phyloP scores from a whole-genome alignment of 2,329 filamentous ascomycete genomes.

The Tolypocladium nubicola region DNA sequence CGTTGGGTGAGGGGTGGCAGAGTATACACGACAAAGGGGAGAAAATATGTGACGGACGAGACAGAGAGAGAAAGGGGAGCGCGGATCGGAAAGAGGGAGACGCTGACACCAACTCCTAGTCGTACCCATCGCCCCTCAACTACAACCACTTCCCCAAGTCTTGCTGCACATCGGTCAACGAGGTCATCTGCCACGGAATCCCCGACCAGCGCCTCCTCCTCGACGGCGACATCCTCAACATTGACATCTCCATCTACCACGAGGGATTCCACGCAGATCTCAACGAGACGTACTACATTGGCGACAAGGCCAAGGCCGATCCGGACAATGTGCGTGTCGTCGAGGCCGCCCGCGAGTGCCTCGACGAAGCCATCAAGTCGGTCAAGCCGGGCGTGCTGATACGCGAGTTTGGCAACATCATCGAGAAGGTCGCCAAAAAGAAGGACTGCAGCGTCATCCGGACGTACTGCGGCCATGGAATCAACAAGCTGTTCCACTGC shows the following conservation, averaged over 20 bases:
- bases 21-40: not conserved
- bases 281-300: slow-evolving; percentile 98
- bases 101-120: slow-evolving; percentile 38
- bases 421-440: slow-evolving; percentile 88
- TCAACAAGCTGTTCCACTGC: slow-evolving; percentile 89
- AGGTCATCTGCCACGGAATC: slow-evolving; percentile 98
- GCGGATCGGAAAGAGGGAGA: no score
- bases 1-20: not conserved
- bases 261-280: slow-evolving; percentile 92
- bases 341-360: slow-evolving; percentile 78
- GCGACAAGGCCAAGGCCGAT: slow-evolving; percentile 73
- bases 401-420: slow-evolving; percentile 85
- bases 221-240: slow-evolving; percentile 94
- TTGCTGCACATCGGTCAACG: slow-evolving; percentile 90
- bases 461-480: slow-evolving; percentile 92
- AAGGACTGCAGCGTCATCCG: slow-evolving; percentile 83
- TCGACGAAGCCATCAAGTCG: slow-evolving; percentile 81
- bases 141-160: slow-evolving; percentile 97
- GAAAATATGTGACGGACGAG: not conserved
- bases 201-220: slow-evolving; percentile 78
- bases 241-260: slow-evolving; percentile 91
- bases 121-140: slow-evolving; percentile 89
- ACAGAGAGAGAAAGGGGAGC: not conserved
- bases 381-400: slow-evolving; percentile 92
- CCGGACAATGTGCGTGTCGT: slow-evolving; percentile 83